These are phyloP conservation scores for Aspergillus tubingensis DNA, from an alignment of 2,329 filamentous ascomycete genomes.

Conservation along the genomic window DNA sequence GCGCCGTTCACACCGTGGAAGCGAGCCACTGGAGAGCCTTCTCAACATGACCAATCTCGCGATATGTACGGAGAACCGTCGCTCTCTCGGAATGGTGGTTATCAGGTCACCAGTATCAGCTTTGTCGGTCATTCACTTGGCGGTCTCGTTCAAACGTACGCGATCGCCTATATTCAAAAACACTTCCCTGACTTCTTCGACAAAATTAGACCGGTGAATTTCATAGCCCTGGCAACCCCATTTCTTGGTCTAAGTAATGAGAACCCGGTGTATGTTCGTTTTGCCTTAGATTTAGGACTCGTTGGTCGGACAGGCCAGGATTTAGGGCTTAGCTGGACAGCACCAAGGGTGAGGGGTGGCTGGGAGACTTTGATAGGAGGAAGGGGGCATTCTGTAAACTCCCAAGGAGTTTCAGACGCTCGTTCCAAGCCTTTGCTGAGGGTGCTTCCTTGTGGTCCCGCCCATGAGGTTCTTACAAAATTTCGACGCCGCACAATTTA, in stretches of 20 bases:
- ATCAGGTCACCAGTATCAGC: conserved; percentile 90
- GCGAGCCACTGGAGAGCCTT: conserved; percentile 21
- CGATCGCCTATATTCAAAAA: conserved; percentile 94
- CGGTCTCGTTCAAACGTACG: conserved; percentile 88
- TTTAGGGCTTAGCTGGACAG: conserved; percentile 89
- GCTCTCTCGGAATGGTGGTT: conserved; percentile 57
- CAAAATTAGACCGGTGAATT: conserved; percentile 82
- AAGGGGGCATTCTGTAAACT: conserved; percentile 61
- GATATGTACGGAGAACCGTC: conserved; percentile 42
- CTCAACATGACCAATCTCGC: conserved; percentile 42
- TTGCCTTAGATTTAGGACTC: conserved; percentile 92
- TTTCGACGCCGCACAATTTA: conserved; percentile 92
- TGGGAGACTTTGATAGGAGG: conserved; percentile 87
- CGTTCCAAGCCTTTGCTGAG: conserved; percentile 85
- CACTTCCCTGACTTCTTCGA: conserved; percentile 91
- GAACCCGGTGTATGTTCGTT: conserved; percentile 95
- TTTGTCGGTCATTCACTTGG: conserved; percentile 92
- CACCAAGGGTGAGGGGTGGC: conserved; percentile 79
- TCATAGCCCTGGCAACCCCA: conserved; percentile 82
- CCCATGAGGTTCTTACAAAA: conserved; percentile 80
- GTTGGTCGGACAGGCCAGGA: conserved; percentile 97
- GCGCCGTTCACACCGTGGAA: conserved; percentile 51
- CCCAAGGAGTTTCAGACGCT: conserved; percentile 64
- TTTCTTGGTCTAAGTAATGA: conserved; percentile 94
- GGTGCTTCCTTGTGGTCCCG: conserved; percentile 87